phyloP scores from a whole-genome alignment of 1,284 basidiomycete species.

The Inonotus hispidus region DNA sequence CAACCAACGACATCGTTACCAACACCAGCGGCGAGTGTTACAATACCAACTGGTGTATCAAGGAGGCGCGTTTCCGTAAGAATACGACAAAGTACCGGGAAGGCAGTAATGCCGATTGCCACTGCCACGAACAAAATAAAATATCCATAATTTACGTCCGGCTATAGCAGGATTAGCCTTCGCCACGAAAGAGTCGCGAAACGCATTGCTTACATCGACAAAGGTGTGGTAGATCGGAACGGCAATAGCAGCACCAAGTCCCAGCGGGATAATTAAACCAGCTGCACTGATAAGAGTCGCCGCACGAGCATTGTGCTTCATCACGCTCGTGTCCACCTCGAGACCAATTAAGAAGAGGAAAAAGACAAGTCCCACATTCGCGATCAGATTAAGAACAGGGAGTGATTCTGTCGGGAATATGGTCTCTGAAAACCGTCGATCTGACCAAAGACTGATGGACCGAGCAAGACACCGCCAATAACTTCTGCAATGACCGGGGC shows the following conservation, averaged over 20 bases:
- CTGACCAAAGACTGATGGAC: slow-evolving; percentile 70
- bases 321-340: slow-evolving; percentile 71
- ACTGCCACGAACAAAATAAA: slow-evolving; percentile 69
- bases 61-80: slow-evolving; percentile 40
- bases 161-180: background rate
- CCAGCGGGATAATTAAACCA: slow-evolving; percentile 63
- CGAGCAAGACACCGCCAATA: slow-evolving; percentile 77
- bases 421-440: slow-evolving; percentile 62
- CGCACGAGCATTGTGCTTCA: slow-evolving; percentile 43
- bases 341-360: slow-evolving; percentile 90
- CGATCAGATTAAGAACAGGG: slow-evolving; percentile 74
- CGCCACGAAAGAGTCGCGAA: background rate
- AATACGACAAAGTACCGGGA: slow-evolving; percentile 65
- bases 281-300: slow-evolving; percentile 44
- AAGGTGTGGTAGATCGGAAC: slow-evolving; percentile 60
- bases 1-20: slow-evolving; percentile 63
- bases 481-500: slow-evolving; percentile 88
- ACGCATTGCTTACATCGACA: slow-evolving; percentile 33
- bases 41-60: slow-evolving; percentile 61
- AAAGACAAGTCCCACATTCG: slow-evolving; percentile 84
- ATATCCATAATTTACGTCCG: slow-evolving; percentile 51
- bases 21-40: slow-evolving; percentile 65
- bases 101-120: slow-evolving; percentile 58
- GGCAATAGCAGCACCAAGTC: slow-evolving; percentile 57
- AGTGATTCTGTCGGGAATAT: slow-evolving; percentile 79